Evolutionary conservation across 2,329 filamentous ascomycete genomes (phyloP).

Genomic region (Elsinoe ampelina): DNA sequence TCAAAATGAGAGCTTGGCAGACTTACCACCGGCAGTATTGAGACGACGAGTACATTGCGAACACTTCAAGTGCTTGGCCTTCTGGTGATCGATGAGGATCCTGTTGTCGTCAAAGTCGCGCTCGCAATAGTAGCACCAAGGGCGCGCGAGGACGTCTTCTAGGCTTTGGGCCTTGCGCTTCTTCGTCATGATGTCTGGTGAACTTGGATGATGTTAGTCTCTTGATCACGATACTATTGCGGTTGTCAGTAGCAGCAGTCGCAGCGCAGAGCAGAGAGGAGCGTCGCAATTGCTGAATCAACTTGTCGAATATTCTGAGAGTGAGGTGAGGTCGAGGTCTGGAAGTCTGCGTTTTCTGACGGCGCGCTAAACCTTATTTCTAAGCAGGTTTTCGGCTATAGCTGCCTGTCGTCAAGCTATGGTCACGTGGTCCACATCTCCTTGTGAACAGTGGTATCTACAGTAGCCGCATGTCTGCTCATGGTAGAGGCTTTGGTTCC

Average conservation of each 20-base stretch:
- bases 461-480: background rate
- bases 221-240: too few relatives aligned
- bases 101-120: constrained; percentile 96
- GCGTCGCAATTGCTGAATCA: too few relatives aligned
- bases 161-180: constrained; percentile 78
- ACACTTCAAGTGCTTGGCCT: constrained; percentile 99
- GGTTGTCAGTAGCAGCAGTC: background rate
- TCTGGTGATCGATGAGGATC: constrained; percentile 93
- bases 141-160: constrained; percentile 76
- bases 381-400: too few relatives aligned
- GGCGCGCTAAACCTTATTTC: too few relatives aligned
- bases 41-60: constrained; percentile 78
- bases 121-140: constrained; percentile 99
- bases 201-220: too few relatives aligned
- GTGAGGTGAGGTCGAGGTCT: too few relatives aligned
- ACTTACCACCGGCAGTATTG: constrained; percentile 85
- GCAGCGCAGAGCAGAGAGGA: background rate
- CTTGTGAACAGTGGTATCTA: too few relatives aligned
- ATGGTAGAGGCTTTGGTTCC: background rate
- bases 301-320: too few relatives aligned
- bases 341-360: too few relatives aligned
- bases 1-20: background rate
- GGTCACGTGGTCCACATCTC: too few relatives aligned
- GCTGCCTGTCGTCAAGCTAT: too few relatives aligned
- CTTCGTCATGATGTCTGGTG: constrained; percentile 57